Conservation (phyloP, 805 yeast species). For the Vanderwaltozyma yarrowii region DNA sequence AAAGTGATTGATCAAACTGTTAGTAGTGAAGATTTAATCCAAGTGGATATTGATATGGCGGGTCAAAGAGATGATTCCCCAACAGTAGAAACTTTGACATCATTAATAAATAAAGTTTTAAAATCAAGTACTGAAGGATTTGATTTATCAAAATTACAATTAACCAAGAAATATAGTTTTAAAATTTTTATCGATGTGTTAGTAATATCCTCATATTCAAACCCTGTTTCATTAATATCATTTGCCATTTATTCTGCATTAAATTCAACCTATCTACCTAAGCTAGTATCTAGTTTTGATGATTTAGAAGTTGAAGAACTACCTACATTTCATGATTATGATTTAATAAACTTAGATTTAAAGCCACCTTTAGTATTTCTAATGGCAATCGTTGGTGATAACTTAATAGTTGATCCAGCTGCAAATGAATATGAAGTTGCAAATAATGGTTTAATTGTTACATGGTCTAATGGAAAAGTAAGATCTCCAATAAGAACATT, state of each 20-base stretch:
- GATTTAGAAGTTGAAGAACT: constrained; percentile 67
- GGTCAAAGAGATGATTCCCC: constrained; percentile 75
- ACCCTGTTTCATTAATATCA: constrained; percentile 74
- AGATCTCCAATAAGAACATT: constrained; percentile 65
- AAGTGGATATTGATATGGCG: constrained; percentile 71
- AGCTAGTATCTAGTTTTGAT: constrained; percentile 56
- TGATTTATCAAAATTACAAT: constrained; percentile 41
- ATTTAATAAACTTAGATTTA: constrained; percentile 50
- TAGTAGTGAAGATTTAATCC: constrained; percentile 45
- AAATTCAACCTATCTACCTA: constrained; percentile 66
- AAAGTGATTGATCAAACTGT: constrained; percentile 51
- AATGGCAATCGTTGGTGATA: constrained; percentile 61
- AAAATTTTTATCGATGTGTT: constrained; percentile 73
- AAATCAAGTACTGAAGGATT: constrained; percentile 24
- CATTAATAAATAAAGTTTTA: constrained; percentile 36
- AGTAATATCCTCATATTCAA: constrained; percentile 64
- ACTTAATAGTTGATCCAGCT: constrained; percentile 72
- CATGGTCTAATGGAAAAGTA: constrained; percentile 59
- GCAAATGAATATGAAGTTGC: constrained; percentile 80
- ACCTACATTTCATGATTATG: constrained; percentile 83
- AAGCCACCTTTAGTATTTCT: constrained; percentile 64
- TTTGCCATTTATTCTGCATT: constrained; percentile 75
- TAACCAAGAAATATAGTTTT: constrained; percentile 68
- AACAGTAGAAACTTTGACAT: constrained; percentile 51
- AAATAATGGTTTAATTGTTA: constrained; percentile 69